A percentile compares a stretch with the other conserved stretches of the same genome.
phyloP scores from a whole-genome alignment of 805 yeast genomes.

The Dipodascopsis tothii region DNA sequence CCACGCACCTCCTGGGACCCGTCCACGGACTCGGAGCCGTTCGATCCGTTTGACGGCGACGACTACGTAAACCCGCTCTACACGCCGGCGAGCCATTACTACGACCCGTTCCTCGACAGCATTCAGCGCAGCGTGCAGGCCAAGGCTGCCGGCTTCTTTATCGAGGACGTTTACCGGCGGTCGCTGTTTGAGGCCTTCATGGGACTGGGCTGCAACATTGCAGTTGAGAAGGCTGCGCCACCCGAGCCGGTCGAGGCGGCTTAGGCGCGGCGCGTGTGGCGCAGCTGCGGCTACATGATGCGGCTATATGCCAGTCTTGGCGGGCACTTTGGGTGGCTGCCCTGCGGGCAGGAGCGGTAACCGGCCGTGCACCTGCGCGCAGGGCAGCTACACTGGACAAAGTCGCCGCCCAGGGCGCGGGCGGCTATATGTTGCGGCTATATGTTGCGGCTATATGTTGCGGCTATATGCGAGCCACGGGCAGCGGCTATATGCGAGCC shows the following conservation, averaged over 20 bases:
- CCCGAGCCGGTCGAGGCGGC: background rate
- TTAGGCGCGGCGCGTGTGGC: background rate
- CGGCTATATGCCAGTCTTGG: no score
- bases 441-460: no score
- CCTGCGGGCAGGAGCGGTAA: no score
- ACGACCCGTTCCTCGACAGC: conserved; percentile 53
- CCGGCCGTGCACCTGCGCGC: no score
- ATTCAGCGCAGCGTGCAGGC: conserved; percentile 53
- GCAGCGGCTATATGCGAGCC: no score
- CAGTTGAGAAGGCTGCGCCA: conserved; percentile 28
- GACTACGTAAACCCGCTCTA: conserved; percentile 51
- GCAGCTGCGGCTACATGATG: no score
- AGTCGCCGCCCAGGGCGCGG: no score
- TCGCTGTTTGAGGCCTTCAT: conserved; percentile 81
- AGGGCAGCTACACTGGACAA: no score
- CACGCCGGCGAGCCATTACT: conserved; percentile 42
- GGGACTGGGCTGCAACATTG: conserved; percentile 78
- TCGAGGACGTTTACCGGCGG: conserved; percentile 61
- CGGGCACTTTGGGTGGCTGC: no score
- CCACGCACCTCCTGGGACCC: background rate
- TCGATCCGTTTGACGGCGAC: conserved; percentile 93
- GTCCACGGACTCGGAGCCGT: conserved; percentile 46
- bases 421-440: no score
- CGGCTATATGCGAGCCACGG: no score
- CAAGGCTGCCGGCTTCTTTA: conserved; percentile 78